Evolutionary conservation across 352 stramenopile species (phyloP), one percentile per base, ranked within the genome.

Genomic region (Pelagophyceae sp.): DNA sequence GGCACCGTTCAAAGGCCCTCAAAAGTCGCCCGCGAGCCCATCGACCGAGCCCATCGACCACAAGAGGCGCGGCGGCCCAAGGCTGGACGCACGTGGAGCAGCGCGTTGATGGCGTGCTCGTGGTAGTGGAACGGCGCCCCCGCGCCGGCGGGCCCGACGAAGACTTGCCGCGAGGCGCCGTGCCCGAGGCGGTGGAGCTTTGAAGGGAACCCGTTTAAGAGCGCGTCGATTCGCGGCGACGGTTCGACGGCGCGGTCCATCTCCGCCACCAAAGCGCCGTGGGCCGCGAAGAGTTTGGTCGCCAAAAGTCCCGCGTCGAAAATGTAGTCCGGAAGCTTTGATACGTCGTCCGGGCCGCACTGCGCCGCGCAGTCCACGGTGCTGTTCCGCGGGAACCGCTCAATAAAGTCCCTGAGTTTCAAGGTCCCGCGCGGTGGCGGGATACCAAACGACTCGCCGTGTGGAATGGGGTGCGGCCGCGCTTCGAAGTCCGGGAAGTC

Each of bases 61-160:
- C n/a, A n/a, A n/a, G n/a, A n/a, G n/a, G n/a, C n/a, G n/a, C n/a
- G n/a, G n/a, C n/a, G n/a, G n/a, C n/a, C n/a, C n/a, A n/a, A n/a
- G n/a, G n/a, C n/a, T n/a, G n/a, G n/a, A n/a, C n/a, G n/a, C n/a
- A n/a, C n/a, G 63, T 72, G 63, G 63, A 35, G 1, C 31, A 72
- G 19, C 11, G n/a, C 63, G 63, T 72, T 72, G 31, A 72, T 2
- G 3, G 63, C 63, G 63, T 72, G 29, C 35, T 38, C 63, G 63
- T 72, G 63, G 27, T 50, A 72, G 35, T 72, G 63, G 19, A 45
- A 38, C 6, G 63, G 63, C 63, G 63, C 63, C 29, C 63, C 63
- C 6, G 63, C 29, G 63, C 29, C 31, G 6, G 63, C 35, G 6
- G 29, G 31, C 17, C 63, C 63, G 29, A 35, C 63, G 63, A 45